Evolutionary conservation across 164 flowering plant species (phyloP), one percentile per base, ranked within the genome.

Genomic region (Berberis vulgaris): DNA sequence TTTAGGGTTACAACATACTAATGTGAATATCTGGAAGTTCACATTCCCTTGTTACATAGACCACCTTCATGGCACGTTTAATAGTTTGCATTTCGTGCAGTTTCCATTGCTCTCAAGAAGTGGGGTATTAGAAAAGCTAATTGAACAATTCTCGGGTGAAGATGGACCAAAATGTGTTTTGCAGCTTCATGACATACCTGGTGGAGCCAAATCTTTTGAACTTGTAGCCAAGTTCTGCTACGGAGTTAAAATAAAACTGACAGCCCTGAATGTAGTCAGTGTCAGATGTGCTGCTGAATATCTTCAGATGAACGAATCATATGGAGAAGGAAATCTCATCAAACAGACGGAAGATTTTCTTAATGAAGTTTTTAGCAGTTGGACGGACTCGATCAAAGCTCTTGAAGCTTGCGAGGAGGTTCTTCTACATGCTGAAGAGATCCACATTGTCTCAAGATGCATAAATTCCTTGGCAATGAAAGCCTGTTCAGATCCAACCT

Each of bases 161-260:
- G 81, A 76, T 56, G 83, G 71, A 49, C 54, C 68, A 1, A 66
- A 61, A 12, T 78, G 79, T 66, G 68, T 67, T 46, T 43, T 83
- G 70, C 78, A 80, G 69, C 86, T 89, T 43, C 73, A 84, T 65
- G 87, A 81, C 71, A 65, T 89, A 53, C 96, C 96, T 42, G 93
- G 93, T 52, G 96, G 93, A 60, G 82, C 91, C 44, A 79, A 76
- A 64, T 72, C 85, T 2, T 88, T 89, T 57, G 72, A 76, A 66
- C 83, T 85, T 9, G 72, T 82, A 9, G 89, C 86, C 62, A 89
- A 84, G 67, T 89, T 86, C 76, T 89, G 93, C 55, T 89, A 89
- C 58, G 91, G 83, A 41, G 81, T 81, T 56, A 83, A 79, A 71
- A 58, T 86, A 46, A 91, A 89, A 65, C 78, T 86, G 70, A 82